These are phyloP conservation scores for Trametes cingulata DNA, from an alignment of 768 basidiomycete genomes.

Conservation along the genomic window DNA sequence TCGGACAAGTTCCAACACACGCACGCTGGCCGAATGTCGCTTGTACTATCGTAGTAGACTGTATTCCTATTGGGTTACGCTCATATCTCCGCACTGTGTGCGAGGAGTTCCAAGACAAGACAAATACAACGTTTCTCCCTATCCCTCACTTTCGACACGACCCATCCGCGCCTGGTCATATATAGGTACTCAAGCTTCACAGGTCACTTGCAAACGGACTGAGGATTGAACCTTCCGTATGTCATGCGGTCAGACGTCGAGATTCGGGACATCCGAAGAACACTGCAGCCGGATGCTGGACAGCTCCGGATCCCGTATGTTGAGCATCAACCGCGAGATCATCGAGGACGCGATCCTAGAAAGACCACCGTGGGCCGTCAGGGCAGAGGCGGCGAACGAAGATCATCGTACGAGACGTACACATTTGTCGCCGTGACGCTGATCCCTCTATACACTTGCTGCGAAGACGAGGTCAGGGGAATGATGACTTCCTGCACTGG, in stretches of 20 bases:
- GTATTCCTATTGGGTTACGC: neutral
- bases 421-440: conserved; percentile 3
- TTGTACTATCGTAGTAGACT: conserved; percentile 8
- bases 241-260: neutral
- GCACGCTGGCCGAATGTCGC: conserved; percentile 1
- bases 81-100: neutral
- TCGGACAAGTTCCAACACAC: neutral
- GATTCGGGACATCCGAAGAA: neutral
- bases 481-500: no score
- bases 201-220: no score
- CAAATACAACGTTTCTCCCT: no score
- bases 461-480: neutral
- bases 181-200: no score
- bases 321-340: conserved; percentile 11
- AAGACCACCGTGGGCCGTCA: neutral
- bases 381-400: neutral
- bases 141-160: no score
- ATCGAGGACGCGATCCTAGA: neutral
- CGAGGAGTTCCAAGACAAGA: neutral
- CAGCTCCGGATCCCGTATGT: conserved; percentile 11
- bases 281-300: neutral
- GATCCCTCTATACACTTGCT: conserved; percentile 1
- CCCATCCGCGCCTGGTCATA: no score
- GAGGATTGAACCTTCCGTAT: no score
- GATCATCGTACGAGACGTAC: neutral